Percentiles rank a stretch among this genome's conserved stretches.
Conservation (phyloP, 176 grass and related monocot species). For the Puccinellia tenuiflora region DNA sequence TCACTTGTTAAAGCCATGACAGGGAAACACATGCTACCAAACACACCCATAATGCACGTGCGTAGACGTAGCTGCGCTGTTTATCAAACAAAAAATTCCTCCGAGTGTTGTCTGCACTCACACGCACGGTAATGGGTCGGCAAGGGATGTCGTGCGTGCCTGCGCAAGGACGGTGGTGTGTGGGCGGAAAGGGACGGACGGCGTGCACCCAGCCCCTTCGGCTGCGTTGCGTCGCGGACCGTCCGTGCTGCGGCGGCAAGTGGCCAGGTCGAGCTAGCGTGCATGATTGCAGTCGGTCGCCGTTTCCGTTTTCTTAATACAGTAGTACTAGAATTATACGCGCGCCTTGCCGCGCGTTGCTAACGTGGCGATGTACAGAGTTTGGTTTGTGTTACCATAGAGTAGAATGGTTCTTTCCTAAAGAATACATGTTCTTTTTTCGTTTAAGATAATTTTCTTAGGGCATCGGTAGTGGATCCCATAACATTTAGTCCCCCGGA, state of each 20-base stretch:
- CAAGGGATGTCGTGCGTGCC: conserved; percentile 33
- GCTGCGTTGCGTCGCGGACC: conserved; percentile 3
- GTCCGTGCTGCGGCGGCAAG: neutral
- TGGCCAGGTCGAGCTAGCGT: neutral
- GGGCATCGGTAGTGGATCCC: too few species aligned
- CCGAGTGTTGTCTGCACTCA: neutral
- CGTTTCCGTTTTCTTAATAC: neutral
- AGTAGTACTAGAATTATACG: too few species aligned
- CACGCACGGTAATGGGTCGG: conserved; percentile 23
- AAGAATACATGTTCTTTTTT: too few species aligned
- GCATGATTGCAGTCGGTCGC: neutral
- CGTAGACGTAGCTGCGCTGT: neutral
- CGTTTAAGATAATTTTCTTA: too few species aligned
- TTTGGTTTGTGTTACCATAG: too few species aligned
- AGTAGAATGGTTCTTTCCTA: too few species aligned
- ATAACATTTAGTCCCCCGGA: too few species aligned
- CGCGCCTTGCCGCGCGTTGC: too few species aligned
- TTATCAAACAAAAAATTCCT: neutral
- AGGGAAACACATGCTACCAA: too few species aligned
- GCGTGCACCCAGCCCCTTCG: neutral
- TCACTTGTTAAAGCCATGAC: too few species aligned
- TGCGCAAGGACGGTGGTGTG: neutral
- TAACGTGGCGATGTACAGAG: too few species aligned
- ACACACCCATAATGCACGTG: neutral
- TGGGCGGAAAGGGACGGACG: conserved; percentile 22